Evolutionary conservation across 1,284 basidiomycete genomes (phyloP), one percentile per base, ranked within the genome.

Genomic region (Vanrija sp.): DNA sequence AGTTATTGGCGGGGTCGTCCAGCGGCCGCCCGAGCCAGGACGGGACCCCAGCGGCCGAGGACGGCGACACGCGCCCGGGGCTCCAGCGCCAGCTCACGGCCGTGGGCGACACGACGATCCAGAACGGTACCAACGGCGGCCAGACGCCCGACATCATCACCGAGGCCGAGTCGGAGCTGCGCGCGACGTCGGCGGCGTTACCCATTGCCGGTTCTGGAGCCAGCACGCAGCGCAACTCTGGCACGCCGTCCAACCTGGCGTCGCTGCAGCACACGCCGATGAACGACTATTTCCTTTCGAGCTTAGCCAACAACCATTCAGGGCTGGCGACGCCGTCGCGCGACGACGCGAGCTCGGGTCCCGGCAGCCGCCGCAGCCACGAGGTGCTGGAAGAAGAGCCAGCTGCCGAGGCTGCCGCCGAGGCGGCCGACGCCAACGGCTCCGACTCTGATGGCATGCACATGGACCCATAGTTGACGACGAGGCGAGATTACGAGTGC

Each of bases 281-380:
- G 61, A 81, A 81, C 66, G 70, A 76, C 37, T 76, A 75, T 2
- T 80, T 81, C 65, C 64, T 81, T 6, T 73, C 74, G 38, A 79
- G 77, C 1, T 61, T 80, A 31, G 31, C 31, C 31, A 31, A 31
- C 31, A 31, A 31, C 31, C 31, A 31, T 12, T 31, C 31, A 2
- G 78, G 78, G n/a, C 75, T 39, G 38, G n/a, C 38, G 16, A 39
- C n/a, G 5, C 38, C 19, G 16, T 39, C n/a, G 38, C 38, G 38
- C 75, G 25, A 56, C 45, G 38, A 20, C 31, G 31, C 31, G 31
- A 31, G 38, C n/a, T 39, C 38, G 2, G 38, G 38, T 8, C n/a
- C 38, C n/a, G 19, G n/a, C n/a, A 39, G 38, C 38, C 38, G 38
- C 16, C n/a, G n/a, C n/a, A 39, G 38, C 38, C 38, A 39, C 38